phyloP scores from a whole-genome alignment of 495 filamentous ascomycete species.

The Penicillium ucsense region DNA sequence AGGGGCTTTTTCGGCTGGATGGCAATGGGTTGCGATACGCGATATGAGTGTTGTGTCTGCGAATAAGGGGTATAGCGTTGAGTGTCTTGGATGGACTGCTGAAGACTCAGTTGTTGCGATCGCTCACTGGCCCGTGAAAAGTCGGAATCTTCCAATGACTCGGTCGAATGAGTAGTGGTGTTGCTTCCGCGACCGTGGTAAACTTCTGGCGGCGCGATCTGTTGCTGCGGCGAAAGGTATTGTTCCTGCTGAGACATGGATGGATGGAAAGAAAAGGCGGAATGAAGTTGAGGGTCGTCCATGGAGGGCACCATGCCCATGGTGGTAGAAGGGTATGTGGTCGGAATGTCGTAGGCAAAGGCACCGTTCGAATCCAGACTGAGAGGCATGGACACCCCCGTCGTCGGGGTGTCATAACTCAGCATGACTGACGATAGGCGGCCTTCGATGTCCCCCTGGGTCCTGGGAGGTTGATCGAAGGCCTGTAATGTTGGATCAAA shows the following conservation, averaged over 20 bases:
- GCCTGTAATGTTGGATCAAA: slow-evolving; percentile 8
- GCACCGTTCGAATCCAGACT: slow-evolving; percentile 11
- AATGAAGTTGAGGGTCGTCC: slow-evolving; percentile 13
- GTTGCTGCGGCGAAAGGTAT: slow-evolving; percentile 3
- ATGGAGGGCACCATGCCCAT: slow-evolving; percentile 12
- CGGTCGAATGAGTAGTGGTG: slow-evolving; percentile 6
- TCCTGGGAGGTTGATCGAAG: slow-evolving; percentile 5
- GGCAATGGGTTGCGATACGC: slow-evolving; percentile 14
- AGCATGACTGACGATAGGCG: slow-evolving; percentile 21
- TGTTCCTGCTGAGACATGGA: slow-evolving; percentile 1
- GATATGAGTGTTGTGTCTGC: slow-evolving; percentile 5
- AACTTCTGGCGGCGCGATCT: not conserved
- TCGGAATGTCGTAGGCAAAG: slow-evolving; percentile 21
- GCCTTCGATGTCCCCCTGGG: slow-evolving; percentile 12
- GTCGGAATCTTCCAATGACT: slow-evolving; percentile 19
- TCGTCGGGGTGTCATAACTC: slow-evolving; percentile 18
- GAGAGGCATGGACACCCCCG: slow-evolving; percentile 15
- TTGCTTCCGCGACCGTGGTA: slow-evolving; percentile 4
- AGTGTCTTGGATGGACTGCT: slow-evolving; percentile 6
- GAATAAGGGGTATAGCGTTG: slow-evolving; percentile 9
- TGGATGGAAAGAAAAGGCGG: slow-evolving; percentile 6
- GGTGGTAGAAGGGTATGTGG: slow-evolving; percentile 14
- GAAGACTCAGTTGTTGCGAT: slow-evolving; percentile 3
- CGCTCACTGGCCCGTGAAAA: slow-evolving; percentile 13
- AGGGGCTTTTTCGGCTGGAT: slow-evolving; percentile 29